Evolutionary conservation across 78 protist genomes (phyloP), one percentile per base, ranked within the genome.

Genomic region (Thecamonas trahens): DNA sequence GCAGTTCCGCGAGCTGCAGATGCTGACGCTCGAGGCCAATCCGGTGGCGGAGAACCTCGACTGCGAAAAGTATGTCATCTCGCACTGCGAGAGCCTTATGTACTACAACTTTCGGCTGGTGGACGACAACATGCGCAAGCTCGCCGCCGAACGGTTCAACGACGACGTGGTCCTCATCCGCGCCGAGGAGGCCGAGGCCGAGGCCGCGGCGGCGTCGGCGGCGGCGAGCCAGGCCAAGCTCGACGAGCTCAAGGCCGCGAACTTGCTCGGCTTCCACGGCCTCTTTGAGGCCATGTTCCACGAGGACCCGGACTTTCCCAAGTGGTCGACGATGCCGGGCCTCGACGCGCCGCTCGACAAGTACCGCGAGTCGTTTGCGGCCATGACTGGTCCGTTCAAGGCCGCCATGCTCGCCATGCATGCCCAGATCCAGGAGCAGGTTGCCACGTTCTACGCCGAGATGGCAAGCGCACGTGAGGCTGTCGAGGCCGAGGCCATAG

Each of bases 71-170:
- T 59, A 24, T 39, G 64, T 61, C 13, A 37, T 71, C 34, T 67
- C 77, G 8, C 68, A 49, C 29, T 28, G 59, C 11, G 1, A 22
- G 11, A 22, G 49, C 68, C 37, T 71, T 24, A 61, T 26, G 20
- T 71, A 61, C 47, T 68, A 60, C 57, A 60, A 71, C 40, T 71
- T 60, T 29, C 24, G 66, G 40, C 66, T 47, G 5, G 2, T 67
- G 24, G 44, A 61, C n/a, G 44, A 61, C 34, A 8, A n/a, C n/a
- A n/a, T n/a, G n/a, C n/a, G n/a, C n/a, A n/a, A n/a, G n/a, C n/a
- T n/a, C n/a, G n/a, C n/a, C n/a, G n/a, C n/a, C n/a, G n/a, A n/a
- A n/a, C n/a, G n/a, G n/a, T n/a, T n/a, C n/a, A n/a, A n/a, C n/a
- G n/a, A n/a, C n/a, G n/a, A n/a, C n/a, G n/a, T n/a, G n/a, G n/a